Evolutionary conservation across 768 basidiomycete species (phyloP).

Genomic region (Hemileccinum impolitum): DNA sequence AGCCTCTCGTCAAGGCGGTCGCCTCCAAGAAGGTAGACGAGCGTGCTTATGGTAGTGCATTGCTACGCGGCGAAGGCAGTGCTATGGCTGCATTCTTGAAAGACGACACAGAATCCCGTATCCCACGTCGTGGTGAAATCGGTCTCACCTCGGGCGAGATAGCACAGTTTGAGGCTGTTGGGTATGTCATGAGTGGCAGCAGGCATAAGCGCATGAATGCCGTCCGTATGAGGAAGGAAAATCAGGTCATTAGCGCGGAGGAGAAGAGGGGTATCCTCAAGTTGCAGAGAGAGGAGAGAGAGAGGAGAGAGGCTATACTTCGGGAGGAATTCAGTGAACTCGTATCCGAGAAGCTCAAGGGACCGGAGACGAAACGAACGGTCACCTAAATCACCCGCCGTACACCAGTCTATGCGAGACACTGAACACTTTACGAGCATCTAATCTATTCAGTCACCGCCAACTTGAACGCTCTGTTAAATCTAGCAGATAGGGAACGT

Average conservation of each 20-base stretch:
- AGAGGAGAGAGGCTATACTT: conserved; percentile 84
- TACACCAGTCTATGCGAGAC: too few relatives aligned
- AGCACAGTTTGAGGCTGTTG: conserved; percentile 79
- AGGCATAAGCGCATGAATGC: conserved; percentile 97
- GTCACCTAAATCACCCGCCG: conserved; percentile 3
- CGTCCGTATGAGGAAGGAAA: conserved; percentile 98
- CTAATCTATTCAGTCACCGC: not conserved
- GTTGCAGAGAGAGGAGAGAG: conserved; percentile 90
- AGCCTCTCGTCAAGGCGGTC: conserved; percentile 49
- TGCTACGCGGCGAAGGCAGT: conserved; percentile 92
- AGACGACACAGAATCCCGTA: conserved; percentile 79
- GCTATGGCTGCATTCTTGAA: conserved; percentile 97
- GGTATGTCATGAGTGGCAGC: conserved; percentile 98
- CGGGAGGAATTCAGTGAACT: conserved; percentile 88
- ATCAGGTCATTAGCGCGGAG: conserved; percentile 98
- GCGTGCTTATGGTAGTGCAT: conserved; percentile 83
- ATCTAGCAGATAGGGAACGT: not conserved
- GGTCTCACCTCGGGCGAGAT: conserved; percentile 88
- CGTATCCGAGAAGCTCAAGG: conserved; percentile 71
- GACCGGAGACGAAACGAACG: conserved; percentile 27
- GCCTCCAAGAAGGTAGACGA: conserved; percentile 64
- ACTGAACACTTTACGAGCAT: not conserved
- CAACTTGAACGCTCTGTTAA: not conserved
- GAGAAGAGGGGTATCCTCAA: conserved; percentile 97
- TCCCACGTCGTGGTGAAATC: conserved; percentile 98